These are phyloP conservation scores for Xylaria sp. DNA, from an alignment of 2,329 filamentous ascomycete species.

Conservation along the genomic window DNA sequence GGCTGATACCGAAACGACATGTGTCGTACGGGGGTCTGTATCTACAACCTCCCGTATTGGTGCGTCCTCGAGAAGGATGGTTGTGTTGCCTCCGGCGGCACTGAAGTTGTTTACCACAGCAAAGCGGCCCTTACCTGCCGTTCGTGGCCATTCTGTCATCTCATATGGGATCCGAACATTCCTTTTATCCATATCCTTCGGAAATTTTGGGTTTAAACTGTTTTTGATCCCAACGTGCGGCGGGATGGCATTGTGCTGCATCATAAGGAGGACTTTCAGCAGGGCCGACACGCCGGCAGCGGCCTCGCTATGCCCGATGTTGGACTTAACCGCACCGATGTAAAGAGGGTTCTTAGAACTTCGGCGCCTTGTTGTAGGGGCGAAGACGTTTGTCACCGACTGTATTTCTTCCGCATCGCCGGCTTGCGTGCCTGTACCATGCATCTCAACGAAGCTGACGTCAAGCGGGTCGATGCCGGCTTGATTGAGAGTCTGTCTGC, in stretches of 20 bases:
- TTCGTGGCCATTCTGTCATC: constrained; percentile 49
- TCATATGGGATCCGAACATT: constrained; percentile 55
- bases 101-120: constrained; percentile 64
- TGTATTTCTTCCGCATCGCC: constrained; percentile 75
- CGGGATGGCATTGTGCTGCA: constrained; percentile 52
- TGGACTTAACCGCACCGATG: constrained; percentile 60
- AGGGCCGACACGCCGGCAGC: constrained; percentile 49
- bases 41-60: constrained; percentile 14
- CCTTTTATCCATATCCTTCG: constrained; percentile 54
- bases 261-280: constrained; percentile 43
- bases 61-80: constrained; percentile 41
- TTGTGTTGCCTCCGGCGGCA: constrained; percentile 62
- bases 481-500: constrained; percentile 66
- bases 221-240: constrained; percentile 61
- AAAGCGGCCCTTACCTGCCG: constrained; percentile 29
- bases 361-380: constrained; percentile 55
- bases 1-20: constrained; percentile 66
- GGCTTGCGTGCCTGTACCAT: constrained; percentile 77
- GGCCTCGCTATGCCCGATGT: constrained; percentile 59
- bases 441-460: constrained; percentile 74
- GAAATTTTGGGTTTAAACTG: constrained; percentile 58
- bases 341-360: constrained; percentile 52
- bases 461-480: constrained; percentile 65
- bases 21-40: constrained; percentile 56
- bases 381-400: constrained; percentile 69